Evolutionary conservation across 768 basidiomycete species (phyloP).

Genomic region (Serendipita sp.): DNA sequence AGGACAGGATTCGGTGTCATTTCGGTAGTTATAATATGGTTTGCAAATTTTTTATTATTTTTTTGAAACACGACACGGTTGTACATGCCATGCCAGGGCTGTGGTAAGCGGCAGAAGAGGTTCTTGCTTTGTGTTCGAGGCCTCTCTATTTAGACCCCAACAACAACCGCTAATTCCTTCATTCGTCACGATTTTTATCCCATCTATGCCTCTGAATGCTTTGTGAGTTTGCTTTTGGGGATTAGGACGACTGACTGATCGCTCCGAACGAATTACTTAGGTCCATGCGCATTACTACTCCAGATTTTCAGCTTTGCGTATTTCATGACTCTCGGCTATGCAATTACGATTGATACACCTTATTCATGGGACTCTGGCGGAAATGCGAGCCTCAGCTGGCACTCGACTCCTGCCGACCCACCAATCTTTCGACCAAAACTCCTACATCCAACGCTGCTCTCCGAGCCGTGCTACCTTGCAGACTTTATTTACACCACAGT

Average conservation of each 20-base stretch:
- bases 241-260: no score
- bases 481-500: not conserved
- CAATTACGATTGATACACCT: not conserved
- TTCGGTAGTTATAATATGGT: no score
- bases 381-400: not conserved
- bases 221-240: no score
- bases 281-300: no score
- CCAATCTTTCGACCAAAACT: not conserved
- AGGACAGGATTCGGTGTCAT: no score
- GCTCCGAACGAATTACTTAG: no score
- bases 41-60: no score
- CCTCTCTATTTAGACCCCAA: not conserved
- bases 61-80: not conserved
- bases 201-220: not conserved
- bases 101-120: not conserved
- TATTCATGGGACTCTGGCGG: not conserved
- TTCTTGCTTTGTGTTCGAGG: not conserved
- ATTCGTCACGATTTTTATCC: not conserved
- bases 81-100: not conserved
- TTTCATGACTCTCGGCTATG: no score
- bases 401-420: not conserved
- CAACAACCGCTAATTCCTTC: not conserved
- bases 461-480: not conserved
- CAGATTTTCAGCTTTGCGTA: no score
- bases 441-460: not conserved